These are phyloP conservation scores for Xylaria sp. DNA, from an alignment of 495 filamentous ascomycete genomes.

Conservation along the genomic window DNA sequence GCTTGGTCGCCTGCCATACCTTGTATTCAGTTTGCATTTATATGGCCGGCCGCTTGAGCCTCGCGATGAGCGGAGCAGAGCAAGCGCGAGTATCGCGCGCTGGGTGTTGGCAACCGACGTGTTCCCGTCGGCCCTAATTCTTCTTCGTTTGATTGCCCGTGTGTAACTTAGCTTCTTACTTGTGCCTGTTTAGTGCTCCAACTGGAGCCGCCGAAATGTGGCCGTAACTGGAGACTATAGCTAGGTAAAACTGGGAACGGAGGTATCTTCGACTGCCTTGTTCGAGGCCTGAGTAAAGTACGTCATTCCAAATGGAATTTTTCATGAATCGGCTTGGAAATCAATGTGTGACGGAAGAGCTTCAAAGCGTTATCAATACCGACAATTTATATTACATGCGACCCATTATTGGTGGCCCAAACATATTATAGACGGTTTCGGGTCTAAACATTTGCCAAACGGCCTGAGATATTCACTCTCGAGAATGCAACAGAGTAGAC, in stretches of 20 bases:
- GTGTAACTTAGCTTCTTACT: conserved; percentile 8
- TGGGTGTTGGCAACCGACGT: not conserved
- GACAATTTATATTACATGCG: not conserved
- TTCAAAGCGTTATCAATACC: not conserved
- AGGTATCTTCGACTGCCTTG: not conserved
- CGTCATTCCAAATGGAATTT: not conserved
- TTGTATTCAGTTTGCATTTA: conserved; percentile 2
- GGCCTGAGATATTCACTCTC: not conserved
- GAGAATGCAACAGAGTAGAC: not conserved
- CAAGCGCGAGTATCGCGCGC: not conserved
- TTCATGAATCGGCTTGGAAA: not conserved
- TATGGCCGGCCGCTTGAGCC: not conserved
- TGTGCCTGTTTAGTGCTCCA: not conserved
- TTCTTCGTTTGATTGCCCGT: not conserved
- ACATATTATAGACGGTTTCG: not conserved
- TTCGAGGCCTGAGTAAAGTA: conserved; percentile 4
- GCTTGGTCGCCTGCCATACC: conserved; percentile 7
- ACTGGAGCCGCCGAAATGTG: conserved; percentile 21
- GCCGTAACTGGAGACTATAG: conserved; percentile 11
- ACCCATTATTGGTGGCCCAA: not conserved
- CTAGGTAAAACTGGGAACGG: not conserved
- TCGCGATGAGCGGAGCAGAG: not conserved
- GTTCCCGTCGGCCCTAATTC: conserved; percentile 7
- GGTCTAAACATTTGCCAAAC: not conserved
- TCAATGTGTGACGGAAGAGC: not conserved